A percentile compares a stretch with the other conserved stretches of the same genome.
These are phyloP conservation scores for Akanthomyces uredinophilus DNA, from an alignment of 2,329 filamentous ascomycete species.

Conservation along the genomic window DNA sequence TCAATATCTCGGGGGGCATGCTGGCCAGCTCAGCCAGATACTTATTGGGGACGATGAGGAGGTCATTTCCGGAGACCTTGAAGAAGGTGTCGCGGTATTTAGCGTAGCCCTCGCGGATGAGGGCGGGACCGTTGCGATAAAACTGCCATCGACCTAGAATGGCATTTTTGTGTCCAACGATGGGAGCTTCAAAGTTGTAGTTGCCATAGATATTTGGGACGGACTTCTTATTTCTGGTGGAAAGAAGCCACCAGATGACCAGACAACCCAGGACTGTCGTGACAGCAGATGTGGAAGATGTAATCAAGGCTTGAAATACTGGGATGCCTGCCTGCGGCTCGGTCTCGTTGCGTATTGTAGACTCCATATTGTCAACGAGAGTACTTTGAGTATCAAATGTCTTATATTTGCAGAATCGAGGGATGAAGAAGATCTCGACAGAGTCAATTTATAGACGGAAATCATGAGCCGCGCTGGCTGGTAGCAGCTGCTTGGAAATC, in stretches of 20 bases:
- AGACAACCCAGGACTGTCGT: neutral
- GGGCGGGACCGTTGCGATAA: slow-evolving; percentile 1
- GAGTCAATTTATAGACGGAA: no score
- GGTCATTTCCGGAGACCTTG: slow-evolving; percentile 4
- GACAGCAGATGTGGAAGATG: no score
- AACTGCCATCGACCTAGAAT: slow-evolving; percentile 7
- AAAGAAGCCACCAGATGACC: neutral
- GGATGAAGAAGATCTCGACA: no score
- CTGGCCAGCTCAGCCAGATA: slow-evolving; percentile 1
- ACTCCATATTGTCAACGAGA: neutral
- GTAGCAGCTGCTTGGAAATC: no score
- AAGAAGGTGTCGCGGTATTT: slow-evolving; percentile 6
- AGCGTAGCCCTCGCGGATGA: slow-evolving; percentile 7
- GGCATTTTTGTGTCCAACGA: neutral
- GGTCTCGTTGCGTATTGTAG: neutral
- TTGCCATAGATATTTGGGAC: neutral
- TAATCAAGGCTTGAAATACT: no score
- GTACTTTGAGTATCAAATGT: neutral
- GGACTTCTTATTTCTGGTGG: neutral
- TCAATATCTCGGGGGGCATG: slow-evolving; percentile 7
- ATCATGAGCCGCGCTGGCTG: no score
- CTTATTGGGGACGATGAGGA: slow-evolving; percentile 4
- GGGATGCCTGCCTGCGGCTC: neutral
- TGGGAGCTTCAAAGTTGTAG: slow-evolving; percentile 7
- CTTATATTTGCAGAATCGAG: no score